Evolutionary conservation across 2,329 filamentous ascomycete species (phyloP), one percentile per base, ranked within the genome.

Genomic region (Talaromyces albobiverticillius): DNA sequence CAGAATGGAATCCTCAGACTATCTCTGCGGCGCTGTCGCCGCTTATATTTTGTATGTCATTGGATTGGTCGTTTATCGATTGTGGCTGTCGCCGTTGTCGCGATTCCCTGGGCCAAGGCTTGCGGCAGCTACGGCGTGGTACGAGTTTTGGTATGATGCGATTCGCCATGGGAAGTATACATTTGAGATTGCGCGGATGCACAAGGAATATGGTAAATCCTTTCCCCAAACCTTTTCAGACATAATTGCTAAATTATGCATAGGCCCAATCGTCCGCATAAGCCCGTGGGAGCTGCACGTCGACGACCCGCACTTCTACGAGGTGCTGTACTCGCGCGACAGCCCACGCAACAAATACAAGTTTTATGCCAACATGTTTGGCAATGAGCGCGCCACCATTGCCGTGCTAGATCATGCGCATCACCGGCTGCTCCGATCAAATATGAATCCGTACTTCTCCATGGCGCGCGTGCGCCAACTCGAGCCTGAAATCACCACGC

Each of bases 381-480:
- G 64, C 11, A 61, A 59, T 23, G 62, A 67, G 6, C 55, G 58
- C 8, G 64, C 67, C 43, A 64, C 70, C 60, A 71, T 72, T 50
- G 63, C 62, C 3, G 62, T 63, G 0, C 56, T 64, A 46, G 63
- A 69, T 49, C 62, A 69, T 54, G 60, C 60, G 20, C 64, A 59
- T 13, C 70, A 72, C 56, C 67, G 68, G 2, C 57, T 66, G 11
- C 58, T 64, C 4, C 62, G 70, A 7, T 62, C 66, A 31, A 61
- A 67, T 13, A 67, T 71, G 61, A 70, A 65, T 51, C 67, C 68
- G 4, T 71, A 65, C 61, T 72, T 72, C 59, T 68, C 68, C 3
- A 62, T 58, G 31, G 48, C 56, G 25, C 61, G 65, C 14, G 67
- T 71, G 25, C 58, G 60, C 10, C 50, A 60, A 13, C 55, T 62